A percentile compares a stretch with the other conserved stretches of the same genome.
Evolutionary conservation across 1,284 basidiomycete genomes (phyloP).

Genomic region (Afroboletus lepidellus): DNA sequence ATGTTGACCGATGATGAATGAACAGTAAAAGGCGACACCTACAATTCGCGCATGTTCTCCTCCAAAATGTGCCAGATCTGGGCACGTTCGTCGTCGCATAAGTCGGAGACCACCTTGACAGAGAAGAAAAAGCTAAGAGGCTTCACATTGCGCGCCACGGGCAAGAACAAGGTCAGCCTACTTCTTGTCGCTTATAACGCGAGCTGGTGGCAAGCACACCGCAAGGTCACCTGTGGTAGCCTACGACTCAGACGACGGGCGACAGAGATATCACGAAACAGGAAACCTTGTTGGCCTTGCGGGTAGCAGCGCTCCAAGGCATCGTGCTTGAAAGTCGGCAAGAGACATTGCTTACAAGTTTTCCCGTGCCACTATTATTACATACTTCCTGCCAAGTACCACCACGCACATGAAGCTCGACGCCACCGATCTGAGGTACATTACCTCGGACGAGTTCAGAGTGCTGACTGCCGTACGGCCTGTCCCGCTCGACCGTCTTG

Average conservation of each 20-base stretch:
- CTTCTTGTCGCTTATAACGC: slow-evolving; percentile 14
- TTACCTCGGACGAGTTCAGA: slow-evolving; percentile 91
- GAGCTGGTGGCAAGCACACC: slow-evolving; percentile 11
- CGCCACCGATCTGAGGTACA: slow-evolving; percentile 91
- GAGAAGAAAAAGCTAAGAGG: slow-evolving; percentile 36
- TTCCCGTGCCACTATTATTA: slow-evolving; percentile 5
- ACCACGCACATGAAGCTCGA: slow-evolving; percentile 81
- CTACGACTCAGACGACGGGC: slow-evolving; percentile 9
- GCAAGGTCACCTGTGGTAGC: slow-evolving; percentile 24
- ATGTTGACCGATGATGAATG: not conserved
- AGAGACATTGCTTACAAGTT: not conserved
- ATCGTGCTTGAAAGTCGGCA: slow-evolving; percentile 3
- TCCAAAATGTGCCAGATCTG: slow-evolving; percentile 55
- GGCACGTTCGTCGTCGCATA: slow-evolving; percentile 39
- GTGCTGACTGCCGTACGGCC: slow-evolving; percentile 84
- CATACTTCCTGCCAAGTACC: not conserved
- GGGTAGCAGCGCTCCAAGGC: slow-evolving; percentile 10
- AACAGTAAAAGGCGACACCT: slow-evolving; percentile 4
- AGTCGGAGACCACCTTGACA: slow-evolving; percentile 38
- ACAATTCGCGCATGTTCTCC: slow-evolving; percentile 54
- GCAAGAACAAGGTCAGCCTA: slow-evolving; percentile 8
- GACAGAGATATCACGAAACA: not conserved
- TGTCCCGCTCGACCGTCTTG: slow-evolving; percentile 1
- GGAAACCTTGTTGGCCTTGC: slow-evolving; percentile 30
- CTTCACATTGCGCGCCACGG: not conserved